phyloP scores from a whole-genome alignment of 805 yeast species.

The Kluyveromyces nonfermentans region DNA sequence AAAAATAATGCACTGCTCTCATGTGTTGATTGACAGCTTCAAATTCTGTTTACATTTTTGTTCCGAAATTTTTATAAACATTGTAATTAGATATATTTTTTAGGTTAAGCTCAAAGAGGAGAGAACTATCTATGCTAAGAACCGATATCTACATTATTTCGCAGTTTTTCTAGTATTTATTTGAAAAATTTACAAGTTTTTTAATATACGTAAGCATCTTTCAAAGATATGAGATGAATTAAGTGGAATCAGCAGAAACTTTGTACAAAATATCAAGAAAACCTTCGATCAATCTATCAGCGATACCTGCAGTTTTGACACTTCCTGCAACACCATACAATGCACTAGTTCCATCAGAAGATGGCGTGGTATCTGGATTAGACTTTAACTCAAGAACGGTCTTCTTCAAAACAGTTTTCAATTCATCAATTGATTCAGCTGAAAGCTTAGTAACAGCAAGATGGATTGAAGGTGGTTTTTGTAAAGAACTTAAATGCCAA shows the following conservation, averaged over 20 bases:
- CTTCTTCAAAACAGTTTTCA: slow-evolving; percentile 42
- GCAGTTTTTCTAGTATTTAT: background rate
- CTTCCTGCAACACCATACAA: slow-evolving; percentile 95
- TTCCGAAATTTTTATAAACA: background rate
- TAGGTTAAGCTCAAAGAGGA: no score
- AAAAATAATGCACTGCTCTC: background rate
- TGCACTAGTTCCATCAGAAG: slow-evolving; percentile 67
- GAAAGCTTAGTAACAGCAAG: slow-evolving; percentile 77
- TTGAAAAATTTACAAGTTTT: background rate
- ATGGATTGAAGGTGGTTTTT: slow-evolving; percentile 85
- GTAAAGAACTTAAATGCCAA: slow-evolving; percentile 86
- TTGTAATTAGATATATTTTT: no score
- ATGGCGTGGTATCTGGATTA: slow-evolving; percentile 21
- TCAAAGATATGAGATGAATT: no score
- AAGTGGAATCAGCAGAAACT: slow-evolving; percentile 9
- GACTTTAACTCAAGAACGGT: slow-evolving; percentile 35
- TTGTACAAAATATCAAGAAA: slow-evolving; percentile 79
- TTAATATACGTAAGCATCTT: no score
- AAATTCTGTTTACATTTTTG: background rate
- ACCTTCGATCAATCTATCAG: slow-evolving; percentile 66
- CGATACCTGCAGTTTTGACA: slow-evolving; percentile 73
- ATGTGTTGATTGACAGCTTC: background rate
- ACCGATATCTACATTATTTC: no score
- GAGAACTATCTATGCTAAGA: no score
- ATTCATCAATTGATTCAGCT: slow-evolving; percentile 48